Conservation (phyloP, 2,329 filamentous ascomycete species). For the Simplicillium sp. region DNA sequence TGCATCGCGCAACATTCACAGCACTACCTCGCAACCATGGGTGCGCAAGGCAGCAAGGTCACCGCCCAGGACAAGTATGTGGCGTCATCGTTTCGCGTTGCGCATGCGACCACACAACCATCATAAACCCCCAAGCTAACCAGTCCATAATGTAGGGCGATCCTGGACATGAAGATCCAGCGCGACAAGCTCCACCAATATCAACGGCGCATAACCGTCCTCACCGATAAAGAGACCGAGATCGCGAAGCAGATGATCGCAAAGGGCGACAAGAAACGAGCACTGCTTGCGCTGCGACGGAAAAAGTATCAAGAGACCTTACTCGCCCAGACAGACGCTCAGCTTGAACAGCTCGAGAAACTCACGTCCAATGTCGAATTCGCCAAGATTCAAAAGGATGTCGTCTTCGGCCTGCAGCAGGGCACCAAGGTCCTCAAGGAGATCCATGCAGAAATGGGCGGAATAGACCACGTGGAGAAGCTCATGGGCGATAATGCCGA, state of each 20-base stretch:
- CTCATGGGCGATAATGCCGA: constrained; percentile 89
- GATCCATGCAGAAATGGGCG: constrained; percentile 94
- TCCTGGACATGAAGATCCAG: constrained; percentile 95
- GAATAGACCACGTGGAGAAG: constrained; percentile 87
- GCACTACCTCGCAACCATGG: constrained; percentile 29
- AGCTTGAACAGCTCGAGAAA: constrained; percentile 88
- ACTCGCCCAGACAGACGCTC: constrained; percentile 78
- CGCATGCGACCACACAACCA: constrained; percentile 5
- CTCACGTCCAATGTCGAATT: constrained; percentile 89
- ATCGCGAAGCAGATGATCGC: constrained; percentile 78
- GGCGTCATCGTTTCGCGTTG: constrained; percentile 1
- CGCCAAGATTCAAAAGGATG: constrained; percentile 91
- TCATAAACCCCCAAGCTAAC: not conserved
- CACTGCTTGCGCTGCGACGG: constrained; percentile 77
- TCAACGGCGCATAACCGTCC: constrained; percentile 76
- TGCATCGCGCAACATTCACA: constrained; percentile 3
- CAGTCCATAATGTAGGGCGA: constrained; percentile 52
- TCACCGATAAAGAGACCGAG: constrained; percentile 80
- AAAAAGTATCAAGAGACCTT: constrained; percentile 97
- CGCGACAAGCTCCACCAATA: constrained; percentile 96
- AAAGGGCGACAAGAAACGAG: constrained; percentile 68
- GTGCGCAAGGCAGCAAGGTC: constrained; percentile 46
- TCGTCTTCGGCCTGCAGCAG: constrained; percentile 85
- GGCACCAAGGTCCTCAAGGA: constrained; percentile 82
- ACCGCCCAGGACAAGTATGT: constrained; percentile 76